Evolutionary conservation across 1,284 basidiomycete genomes (phyloP).

Genomic region (Schizophyllum amplum): DNA sequence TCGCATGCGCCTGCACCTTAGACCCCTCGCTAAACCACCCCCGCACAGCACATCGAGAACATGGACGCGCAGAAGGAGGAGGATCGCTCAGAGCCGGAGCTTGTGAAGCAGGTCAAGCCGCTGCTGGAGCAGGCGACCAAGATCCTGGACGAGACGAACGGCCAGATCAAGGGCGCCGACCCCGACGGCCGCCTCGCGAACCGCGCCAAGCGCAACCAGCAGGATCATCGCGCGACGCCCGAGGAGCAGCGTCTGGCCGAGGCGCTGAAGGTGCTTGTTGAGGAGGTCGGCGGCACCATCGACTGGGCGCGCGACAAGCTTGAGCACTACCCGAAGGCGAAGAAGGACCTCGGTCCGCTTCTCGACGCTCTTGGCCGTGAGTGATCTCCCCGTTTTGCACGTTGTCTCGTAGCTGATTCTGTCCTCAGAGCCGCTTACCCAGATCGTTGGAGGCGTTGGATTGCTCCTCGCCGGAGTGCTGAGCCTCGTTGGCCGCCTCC

Average conservation of each 20-base stretch:
- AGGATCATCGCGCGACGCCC: slow-evolving; percentile 28
- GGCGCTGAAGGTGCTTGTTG: slow-evolving; percentile 29
- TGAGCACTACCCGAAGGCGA: slow-evolving; percentile 29
- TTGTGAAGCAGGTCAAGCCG: slow-evolving; percentile 26
- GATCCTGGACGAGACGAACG: slow-evolving; percentile 28
- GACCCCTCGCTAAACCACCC: neutral
- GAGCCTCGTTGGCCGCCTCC: slow-evolving; percentile 15
- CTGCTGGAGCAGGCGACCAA: slow-evolving; percentile 28
- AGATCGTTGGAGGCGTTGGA: slow-evolving; percentile 29
- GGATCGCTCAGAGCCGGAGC: slow-evolving; percentile 26
- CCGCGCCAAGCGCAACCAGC: slow-evolving; percentile 25
- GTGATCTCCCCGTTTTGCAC: slow-evolving; percentile 6
- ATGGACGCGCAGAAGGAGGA: slow-evolving; percentile 26
- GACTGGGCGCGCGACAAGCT: slow-evolving; percentile 31
- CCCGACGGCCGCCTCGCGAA: slow-evolving; percentile 26
- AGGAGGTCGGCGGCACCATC: slow-evolving; percentile 30
- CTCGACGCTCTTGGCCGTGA: slow-evolving; percentile 26
- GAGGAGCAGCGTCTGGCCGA: slow-evolving; percentile 32
- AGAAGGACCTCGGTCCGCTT: slow-evolving; percentile 29
- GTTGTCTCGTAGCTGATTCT: neutral
- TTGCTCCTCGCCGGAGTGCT: slow-evolving; percentile 20
- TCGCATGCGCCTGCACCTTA: neutral
- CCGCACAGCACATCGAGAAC: slow-evolving; percentile 23
- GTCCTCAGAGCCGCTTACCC: slow-evolving; percentile 23
- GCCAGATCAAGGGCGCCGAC: slow-evolving; percentile 26